These are phyloP conservation scores for Apophysomyces elegans DNA, from an alignment of 371 early-diverging fungal species.

Conservation along the genomic window DNA sequence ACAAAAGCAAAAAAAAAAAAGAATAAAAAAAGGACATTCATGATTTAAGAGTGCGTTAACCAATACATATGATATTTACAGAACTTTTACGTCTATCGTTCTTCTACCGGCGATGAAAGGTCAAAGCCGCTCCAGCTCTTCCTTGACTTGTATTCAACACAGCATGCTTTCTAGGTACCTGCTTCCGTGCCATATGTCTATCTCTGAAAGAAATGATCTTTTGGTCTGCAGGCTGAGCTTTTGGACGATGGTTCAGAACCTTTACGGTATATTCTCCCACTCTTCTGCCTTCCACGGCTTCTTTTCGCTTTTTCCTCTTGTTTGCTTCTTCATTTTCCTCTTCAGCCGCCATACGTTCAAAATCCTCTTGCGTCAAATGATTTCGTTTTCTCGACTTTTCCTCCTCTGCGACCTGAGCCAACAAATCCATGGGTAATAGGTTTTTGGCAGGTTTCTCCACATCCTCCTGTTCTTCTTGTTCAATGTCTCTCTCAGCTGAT, in stretches of 20 bases:
- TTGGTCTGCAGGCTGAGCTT: constrained; percentile 31
- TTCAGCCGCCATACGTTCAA: constrained; percentile 52
- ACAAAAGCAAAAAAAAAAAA: neutral
- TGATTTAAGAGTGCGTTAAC: neutral
- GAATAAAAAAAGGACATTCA: neutral
- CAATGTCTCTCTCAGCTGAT: constrained; percentile 22
- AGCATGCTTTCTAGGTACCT: constrained; percentile 44
- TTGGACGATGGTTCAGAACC: constrained; percentile 49
- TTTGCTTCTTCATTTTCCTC: constrained; percentile 46
- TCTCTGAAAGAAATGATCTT: constrained; percentile 33
- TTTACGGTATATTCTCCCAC: constrained; percentile 58
- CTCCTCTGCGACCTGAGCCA: constrained; percentile 43
- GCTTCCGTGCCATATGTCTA: constrained; percentile 25
- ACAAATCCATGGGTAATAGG: constrained; percentile 37
- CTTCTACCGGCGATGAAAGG: constrained; percentile 38
- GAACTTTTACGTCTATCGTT: neutral
- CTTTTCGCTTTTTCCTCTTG: constrained; percentile 28
- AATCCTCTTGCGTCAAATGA: constrained; percentile 50
- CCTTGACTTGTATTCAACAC: constrained; percentile 39
- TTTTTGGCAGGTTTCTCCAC: constrained; percentile 16
- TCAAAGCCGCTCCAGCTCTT: constrained; percentile 39
- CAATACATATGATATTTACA: constrained; percentile 4
- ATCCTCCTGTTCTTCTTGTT: constrained; percentile 24
- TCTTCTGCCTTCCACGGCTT: constrained; percentile 19
- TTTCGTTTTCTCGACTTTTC: constrained; percentile 42